phyloP scores from a whole-genome alignment of 148 eudicot species.

The Persicaria maculosa region DNA sequence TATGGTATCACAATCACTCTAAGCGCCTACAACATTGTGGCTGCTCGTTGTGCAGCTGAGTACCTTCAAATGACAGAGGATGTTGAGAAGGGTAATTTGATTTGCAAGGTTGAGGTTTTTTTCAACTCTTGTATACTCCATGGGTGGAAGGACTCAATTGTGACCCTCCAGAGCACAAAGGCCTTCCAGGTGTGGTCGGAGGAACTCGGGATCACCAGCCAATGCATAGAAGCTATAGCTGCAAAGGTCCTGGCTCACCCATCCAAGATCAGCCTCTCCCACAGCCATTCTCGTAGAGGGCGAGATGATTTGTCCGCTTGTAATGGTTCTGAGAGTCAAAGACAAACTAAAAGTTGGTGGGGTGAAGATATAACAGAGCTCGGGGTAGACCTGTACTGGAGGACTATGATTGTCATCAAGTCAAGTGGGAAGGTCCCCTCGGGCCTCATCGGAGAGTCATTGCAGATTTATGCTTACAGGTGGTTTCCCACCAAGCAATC shows the following conservation, averaged over 20 bases:
- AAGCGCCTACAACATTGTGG: slow-evolving; percentile 71
- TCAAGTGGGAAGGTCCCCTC: slow-evolving; percentile 57
- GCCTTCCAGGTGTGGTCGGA: slow-evolving; percentile 55
- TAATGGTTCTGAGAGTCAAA: background rate
- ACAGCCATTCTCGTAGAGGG: background rate
- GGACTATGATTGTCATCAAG: slow-evolving; percentile 61
- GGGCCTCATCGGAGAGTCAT: slow-evolving; percentile 56
- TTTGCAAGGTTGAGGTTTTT: slow-evolving; percentile 69
- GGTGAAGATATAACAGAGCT: slow-evolving; percentile 72
- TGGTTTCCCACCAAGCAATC: slow-evolving; percentile 45
- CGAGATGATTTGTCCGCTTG: background rate
- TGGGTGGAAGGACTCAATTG: slow-evolving; percentile 80
- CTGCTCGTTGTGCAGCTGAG: slow-evolving; percentile 68
- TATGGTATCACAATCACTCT: slow-evolving; percentile 88
- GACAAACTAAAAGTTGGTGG: slow-evolving; percentile 65
- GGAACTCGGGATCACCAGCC: slow-evolving; percentile 57
- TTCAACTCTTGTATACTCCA: slow-evolving; percentile 70
- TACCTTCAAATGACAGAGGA: slow-evolving; percentile 92
- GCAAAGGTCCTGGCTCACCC: slow-evolving; percentile 44
- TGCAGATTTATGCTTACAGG: slow-evolving; percentile 64
- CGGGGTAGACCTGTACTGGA: slow-evolving; percentile 67
- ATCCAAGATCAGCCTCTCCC: slow-evolving; percentile 25
- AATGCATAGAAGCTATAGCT: slow-evolving; percentile 69
- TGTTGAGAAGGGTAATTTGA: slow-evolving; percentile 74
- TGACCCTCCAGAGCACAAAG: slow-evolving; percentile 57